These are phyloP conservation scores for Actinomucor elegans DNA, from an alignment of 371 early-diverging fungal species.

Conservation along the genomic window DNA sequence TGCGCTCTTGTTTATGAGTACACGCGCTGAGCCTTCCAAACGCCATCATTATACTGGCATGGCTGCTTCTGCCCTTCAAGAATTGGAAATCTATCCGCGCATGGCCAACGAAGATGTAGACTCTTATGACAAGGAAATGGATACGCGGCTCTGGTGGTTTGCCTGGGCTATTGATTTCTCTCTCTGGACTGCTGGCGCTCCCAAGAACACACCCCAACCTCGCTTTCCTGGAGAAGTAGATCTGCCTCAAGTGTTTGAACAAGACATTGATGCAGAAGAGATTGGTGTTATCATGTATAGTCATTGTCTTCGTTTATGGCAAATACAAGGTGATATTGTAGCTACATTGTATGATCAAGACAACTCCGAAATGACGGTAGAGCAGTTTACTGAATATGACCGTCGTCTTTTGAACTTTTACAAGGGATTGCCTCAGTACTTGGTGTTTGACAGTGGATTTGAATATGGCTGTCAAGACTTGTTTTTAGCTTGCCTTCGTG, in stretches of 20 bases:
- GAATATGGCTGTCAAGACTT: conserved; percentile 34
- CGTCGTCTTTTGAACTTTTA: conserved; percentile 17
- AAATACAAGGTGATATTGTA: conserved; percentile 28
- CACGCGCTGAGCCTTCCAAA: conserved; percentile 23
- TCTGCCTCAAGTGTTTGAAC: conserved; percentile 30
- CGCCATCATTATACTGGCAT: conserved; percentile 34
- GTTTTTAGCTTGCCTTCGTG: conserved; percentile 33
- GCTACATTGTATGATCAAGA: conserved; percentile 25
- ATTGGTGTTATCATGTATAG: conserved; percentile 24
- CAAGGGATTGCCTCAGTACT: conserved; percentile 20
- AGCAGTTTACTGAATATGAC: conserved; percentile 27
- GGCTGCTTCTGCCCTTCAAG: conserved; percentile 30
- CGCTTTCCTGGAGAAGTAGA: conserved; percentile 25
- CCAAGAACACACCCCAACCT: conserved; percentile 29
- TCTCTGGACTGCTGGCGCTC: conserved; percentile 28
- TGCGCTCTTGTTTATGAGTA: conserved; percentile 27
- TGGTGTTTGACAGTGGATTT: conserved; percentile 32
- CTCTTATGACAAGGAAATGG: conserved; percentile 33
- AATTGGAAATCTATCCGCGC: conserved; percentile 27
- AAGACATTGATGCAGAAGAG: conserved; percentile 37
- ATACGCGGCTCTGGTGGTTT: conserved; percentile 44
- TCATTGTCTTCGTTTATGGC: conserved; percentile 26
- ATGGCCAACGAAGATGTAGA: conserved; percentile 24
- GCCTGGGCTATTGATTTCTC: conserved; percentile 37
- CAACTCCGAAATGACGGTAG: conserved; percentile 18